phyloP scores from a whole-genome alignment of 1,139 yeast species.

The Taphrina betulina region DNA sequence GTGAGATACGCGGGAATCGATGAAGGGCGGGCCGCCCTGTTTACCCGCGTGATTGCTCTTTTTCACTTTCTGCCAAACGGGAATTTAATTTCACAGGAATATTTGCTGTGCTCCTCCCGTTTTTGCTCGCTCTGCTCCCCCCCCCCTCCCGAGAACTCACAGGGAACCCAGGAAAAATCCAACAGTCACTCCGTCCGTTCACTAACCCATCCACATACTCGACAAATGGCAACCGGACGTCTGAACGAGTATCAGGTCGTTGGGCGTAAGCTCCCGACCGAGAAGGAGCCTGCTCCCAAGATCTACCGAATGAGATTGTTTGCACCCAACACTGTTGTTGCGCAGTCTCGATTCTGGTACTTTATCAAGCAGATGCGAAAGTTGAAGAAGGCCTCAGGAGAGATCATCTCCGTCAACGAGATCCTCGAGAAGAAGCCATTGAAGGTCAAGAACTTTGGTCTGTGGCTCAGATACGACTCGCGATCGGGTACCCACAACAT shows the following conservation, averaged over 20 bases:
- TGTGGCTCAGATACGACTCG: slow-evolving; percentile 99
- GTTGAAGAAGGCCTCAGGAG: slow-evolving; percentile 99
- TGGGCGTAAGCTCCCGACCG: slow-evolving; percentile 99
- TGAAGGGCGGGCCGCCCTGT: too few species aligned
- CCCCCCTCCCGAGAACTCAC: too few species aligned
- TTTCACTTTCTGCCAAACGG: too few species aligned
- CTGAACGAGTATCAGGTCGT: slow-evolving; percentile 94
- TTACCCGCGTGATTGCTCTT: too few species aligned
- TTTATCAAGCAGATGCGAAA: slow-evolving; percentile 98
- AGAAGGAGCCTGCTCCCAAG: slow-evolving; percentile 98
- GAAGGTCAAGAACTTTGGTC: slow-evolving; percentile 99
- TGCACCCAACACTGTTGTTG: slow-evolving; percentile 76
- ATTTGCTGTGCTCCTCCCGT: too few species aligned
- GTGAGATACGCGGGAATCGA: too few species aligned
- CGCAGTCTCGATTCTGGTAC: slow-evolving; percentile 99
- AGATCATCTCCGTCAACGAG: slow-evolving; percentile 85
- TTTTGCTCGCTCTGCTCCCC: too few species aligned
- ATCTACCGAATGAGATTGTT: slow-evolving; percentile 99
- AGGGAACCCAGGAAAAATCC: too few species aligned
- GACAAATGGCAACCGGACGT: slow-evolving; percentile 55
- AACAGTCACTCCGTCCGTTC: too few species aligned
- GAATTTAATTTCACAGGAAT: too few species aligned
- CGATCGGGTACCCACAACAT: slow-evolving; percentile 99
- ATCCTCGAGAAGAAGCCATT: slow-evolving; percentile 96
- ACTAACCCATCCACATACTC: too few species aligned